Evolutionary conservation across 1,284 basidiomycete species (phyloP).

Genomic region (Vanrija humicola): DNA sequence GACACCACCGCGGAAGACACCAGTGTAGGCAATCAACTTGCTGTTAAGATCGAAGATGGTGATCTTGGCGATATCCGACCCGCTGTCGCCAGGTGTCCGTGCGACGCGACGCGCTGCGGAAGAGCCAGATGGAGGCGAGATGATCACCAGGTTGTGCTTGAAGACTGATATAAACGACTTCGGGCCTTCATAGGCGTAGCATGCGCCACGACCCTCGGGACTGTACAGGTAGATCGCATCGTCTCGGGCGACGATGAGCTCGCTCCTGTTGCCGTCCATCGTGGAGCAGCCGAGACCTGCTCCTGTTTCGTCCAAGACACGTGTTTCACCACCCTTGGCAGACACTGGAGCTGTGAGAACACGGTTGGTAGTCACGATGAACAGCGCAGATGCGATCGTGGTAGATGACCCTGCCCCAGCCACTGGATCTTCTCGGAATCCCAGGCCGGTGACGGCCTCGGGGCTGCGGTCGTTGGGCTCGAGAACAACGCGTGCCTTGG

Average conservation of each 20-base stretch:
- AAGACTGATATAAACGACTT: constrained; percentile 60
- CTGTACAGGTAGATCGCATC: constrained; percentile 89
- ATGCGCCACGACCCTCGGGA: constrained; percentile 75
- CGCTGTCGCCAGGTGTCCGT: constrained; percentile 17
- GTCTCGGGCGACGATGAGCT: constrained; percentile 82
- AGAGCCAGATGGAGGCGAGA: constrained; percentile 75
- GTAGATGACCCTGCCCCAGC: neutral
- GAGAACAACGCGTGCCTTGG: constrained; percentile 73
- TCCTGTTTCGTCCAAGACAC: constrained; percentile 78
- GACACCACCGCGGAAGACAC: constrained; percentile 72
- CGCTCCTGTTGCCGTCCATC: constrained; percentile 65
- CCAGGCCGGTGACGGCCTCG: constrained; percentile 87
- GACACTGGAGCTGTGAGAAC: constrained; percentile 63
- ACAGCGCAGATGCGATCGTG: constrained; percentile 56
- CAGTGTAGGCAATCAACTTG: constrained; percentile 80
- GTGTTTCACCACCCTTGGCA: constrained; percentile 65
- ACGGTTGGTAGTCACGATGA: constrained; percentile 81
- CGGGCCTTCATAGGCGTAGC: constrained; percentile 78
- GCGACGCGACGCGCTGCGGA: constrained; percentile 6
- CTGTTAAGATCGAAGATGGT: constrained; percentile 90
- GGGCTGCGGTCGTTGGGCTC: constrained; percentile 58
- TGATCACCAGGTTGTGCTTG: constrained; percentile 77
- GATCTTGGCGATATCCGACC: constrained; percentile 73
- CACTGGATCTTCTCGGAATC: constrained; percentile 61
- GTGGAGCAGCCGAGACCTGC: constrained; percentile 76